Conservation (phyloP, 257 asterid genomes). For the Linaria vulgaris region DNA sequence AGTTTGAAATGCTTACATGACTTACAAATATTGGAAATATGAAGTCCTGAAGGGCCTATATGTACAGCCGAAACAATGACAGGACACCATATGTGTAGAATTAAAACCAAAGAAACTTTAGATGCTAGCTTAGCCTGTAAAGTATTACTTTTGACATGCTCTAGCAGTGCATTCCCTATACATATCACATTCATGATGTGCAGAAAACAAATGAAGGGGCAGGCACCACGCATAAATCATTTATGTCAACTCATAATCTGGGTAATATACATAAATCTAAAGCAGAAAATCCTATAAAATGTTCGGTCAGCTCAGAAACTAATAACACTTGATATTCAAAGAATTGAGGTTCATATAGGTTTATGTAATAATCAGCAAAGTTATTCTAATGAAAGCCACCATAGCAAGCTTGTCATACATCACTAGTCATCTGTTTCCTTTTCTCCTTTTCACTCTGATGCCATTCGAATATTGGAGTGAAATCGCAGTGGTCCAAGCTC, state of each 20-base stretch:
- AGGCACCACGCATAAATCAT: constrained; percentile 19
- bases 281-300: constrained; percentile 6
- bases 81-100: constrained; percentile 7
- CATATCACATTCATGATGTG: constrained; percentile 2
- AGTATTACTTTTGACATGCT: no score
- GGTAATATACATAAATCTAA: constrained; percentile 4
- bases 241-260: background rate
- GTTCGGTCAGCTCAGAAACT: no score
- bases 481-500: constrained; percentile 83
- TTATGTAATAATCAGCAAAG: constrained; percentile 6
- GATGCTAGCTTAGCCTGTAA: no score
- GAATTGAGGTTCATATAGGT: background rate
- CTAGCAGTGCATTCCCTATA: constrained; percentile 4
- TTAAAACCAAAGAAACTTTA: background rate
- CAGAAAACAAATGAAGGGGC: constrained; percentile 13
- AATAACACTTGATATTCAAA: no score
- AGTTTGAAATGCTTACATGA: background rate
- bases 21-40: background rate
- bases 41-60: background rate
- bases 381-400: constrained; percentile 21
- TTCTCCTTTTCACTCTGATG: constrained; percentile 91
- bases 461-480: constrained; percentile 90
- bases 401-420: constrained; percentile 40
- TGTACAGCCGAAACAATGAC: constrained; percentile 5
- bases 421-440: constrained; percentile 87